phyloP scores from a whole-genome alignment of 192 early-diverging fungal species.

The Coemansia sp. region DNA sequence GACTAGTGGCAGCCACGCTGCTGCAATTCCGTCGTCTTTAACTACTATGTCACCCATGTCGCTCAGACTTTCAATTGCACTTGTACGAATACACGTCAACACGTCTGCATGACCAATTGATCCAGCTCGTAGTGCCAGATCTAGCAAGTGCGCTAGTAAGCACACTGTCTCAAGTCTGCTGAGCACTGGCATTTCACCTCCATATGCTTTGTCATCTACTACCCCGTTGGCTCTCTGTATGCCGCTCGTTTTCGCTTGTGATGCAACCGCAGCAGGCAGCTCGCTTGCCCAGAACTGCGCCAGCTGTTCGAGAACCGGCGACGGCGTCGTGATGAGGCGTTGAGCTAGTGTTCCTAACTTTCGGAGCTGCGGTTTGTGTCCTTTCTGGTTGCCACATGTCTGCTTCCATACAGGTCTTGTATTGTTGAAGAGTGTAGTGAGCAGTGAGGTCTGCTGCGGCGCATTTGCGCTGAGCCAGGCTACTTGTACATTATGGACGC shows the following conservation, averaged over 20 bases:
- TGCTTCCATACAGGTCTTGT: slow-evolving; percentile 27
- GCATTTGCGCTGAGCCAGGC: slow-evolving; percentile 16
- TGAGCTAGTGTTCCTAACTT: slow-evolving; percentile 11
- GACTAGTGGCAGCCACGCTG: neutral
- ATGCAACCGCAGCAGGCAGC: slow-evolving; percentile 7
- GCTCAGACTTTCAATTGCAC: no score
- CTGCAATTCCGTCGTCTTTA: no score
- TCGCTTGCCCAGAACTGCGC: slow-evolving; percentile 16
- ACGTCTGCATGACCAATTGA: neutral
- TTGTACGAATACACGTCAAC: neutral
- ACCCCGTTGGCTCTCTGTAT: no score
- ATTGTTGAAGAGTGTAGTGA: slow-evolving; percentile 15
- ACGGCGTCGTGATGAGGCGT: neutral
- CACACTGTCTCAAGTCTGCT: neutral
- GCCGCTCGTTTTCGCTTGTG: no score
- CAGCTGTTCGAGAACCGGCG: neutral
- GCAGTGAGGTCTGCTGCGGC: slow-evolving; percentile 4
- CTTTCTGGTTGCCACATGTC: slow-evolving; percentile 3
- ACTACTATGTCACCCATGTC: no score
- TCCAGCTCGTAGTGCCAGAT: neutral
- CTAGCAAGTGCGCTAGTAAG: neutral
- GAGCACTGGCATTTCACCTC: no score
- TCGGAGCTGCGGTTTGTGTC: neutral
- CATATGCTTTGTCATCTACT: no score
- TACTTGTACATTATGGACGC: slow-evolving; percentile 32